Evolutionary conservation across 1,139 yeast species (phyloP), one percentile per base, ranked within the genome.

Genomic region (Chernovozyma aurita): DNA sequence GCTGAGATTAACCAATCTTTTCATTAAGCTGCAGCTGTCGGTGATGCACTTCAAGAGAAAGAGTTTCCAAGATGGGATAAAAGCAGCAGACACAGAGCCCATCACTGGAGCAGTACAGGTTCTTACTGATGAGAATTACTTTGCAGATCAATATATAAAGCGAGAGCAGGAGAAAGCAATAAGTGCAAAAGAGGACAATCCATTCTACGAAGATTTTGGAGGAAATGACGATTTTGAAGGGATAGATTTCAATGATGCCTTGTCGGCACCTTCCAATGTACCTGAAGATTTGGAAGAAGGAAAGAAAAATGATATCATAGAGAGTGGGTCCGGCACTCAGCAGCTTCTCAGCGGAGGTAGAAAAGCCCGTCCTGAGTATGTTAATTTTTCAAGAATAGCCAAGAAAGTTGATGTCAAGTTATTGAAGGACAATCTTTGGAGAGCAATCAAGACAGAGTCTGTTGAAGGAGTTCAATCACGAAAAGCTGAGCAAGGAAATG

Each of bases 361-460:
- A 17, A 65, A 57, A 40, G 64, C 56, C 12, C 63, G 84, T 39
- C 78, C 82, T 1, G 85, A 80, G 34, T 71, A 72, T 42, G 76
- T 84, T 36, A 74, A 69, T 40, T 85, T 76, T 48, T 81, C 94
- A 2, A 68, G 79, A 32, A 73, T 76, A 2, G 85, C 95, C 3
- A 85, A 85, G 53, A 73, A 76, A 42, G 92, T 86, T 16, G 87
- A 86, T 49, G 83, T 86, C 31, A 74, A 76, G 45, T 61, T 66
- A 24, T 63, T 86, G 38, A 86, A 86, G 59, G 80, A 80, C 37
- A 83, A 83, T 48, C 53, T 86, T 30, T 85, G 95, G 95, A 65
- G 65, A 24, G 68, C 75, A 1, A 61, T 75, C 18, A 61, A 62
- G 43, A 38, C 35, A 13, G 43, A 35, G 16, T 77, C 81, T 47